Evolutionary conservation across 257 asterid species (phyloP).

Genomic region (Scutellaria galericulata): DNA sequence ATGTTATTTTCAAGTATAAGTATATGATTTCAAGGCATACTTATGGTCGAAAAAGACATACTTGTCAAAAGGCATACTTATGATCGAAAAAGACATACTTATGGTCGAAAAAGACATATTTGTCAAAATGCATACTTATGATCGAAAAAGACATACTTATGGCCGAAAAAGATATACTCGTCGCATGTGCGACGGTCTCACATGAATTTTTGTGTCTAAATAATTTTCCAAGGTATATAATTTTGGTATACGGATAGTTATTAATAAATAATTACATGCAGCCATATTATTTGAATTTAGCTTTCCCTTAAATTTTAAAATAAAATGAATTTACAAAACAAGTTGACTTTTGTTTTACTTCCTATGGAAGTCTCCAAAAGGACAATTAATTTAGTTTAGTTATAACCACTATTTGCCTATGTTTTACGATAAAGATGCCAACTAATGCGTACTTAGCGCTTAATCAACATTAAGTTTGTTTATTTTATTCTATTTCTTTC

Average conservation of each 20-base stretch:
- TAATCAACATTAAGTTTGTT: conserved; percentile 15
- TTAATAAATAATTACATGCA: not conserved
- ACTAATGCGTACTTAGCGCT: conserved; percentile 7
- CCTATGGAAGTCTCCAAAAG: conserved; percentile 12
- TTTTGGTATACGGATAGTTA: not conserved
- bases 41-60: too few species aligned
- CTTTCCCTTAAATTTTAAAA: not conserved
- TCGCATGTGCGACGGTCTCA: too few species aligned
- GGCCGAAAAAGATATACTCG: too few species aligned
- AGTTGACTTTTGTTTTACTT: conserved; percentile 40
- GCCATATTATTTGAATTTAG: not conserved
- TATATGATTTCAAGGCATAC: too few species aligned
- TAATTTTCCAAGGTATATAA: conserved; percentile 4
- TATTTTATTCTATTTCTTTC: too few species aligned
- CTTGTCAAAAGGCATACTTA: too few species aligned
- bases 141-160: too few species aligned
- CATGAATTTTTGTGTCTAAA: too few species aligned
- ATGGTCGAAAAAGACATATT: too few species aligned
- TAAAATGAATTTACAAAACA: not conserved
- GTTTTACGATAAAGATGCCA: conserved; percentile 29
- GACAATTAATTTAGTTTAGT: conserved; percentile 17
- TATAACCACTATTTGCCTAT: not conserved
- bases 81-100: too few species aligned
- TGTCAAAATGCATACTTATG: too few species aligned
- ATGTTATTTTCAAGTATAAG: too few species aligned